Evolutionary conservation across 2,329 filamentous ascomycete genomes (phyloP).

Genomic region (Cladophialophora exuberans): DNA sequence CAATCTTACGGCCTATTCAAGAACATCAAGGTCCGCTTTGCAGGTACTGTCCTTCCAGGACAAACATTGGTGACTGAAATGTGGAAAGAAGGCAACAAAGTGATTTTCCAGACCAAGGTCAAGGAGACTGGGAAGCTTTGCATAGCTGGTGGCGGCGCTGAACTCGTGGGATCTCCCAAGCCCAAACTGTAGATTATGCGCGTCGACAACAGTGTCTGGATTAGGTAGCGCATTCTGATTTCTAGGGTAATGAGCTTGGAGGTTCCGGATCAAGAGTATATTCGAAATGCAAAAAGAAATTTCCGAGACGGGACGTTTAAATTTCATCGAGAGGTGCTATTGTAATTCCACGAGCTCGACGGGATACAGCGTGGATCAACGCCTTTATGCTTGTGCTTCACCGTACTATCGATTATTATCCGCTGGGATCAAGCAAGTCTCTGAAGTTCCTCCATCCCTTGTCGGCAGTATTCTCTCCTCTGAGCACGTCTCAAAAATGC

Average conservation of each 20-base stretch:
- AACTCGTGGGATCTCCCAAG: slow-evolving; percentile 54
- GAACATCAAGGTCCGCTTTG: slow-evolving; percentile 92
- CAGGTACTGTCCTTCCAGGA: slow-evolving; percentile 73
- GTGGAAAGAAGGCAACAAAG: slow-evolving; percentile 82
- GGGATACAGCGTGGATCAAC: no score
- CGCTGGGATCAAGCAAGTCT: no score
- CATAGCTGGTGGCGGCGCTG: slow-evolving; percentile 78
- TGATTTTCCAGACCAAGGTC: slow-evolving; percentile 85
- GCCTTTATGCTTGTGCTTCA: no score
- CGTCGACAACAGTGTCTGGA: slow-evolving; percentile 1
- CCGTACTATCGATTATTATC: no score
- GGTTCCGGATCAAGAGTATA: background rate
- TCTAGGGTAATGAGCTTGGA: background rate
- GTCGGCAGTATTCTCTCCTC: no score
- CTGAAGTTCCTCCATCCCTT: no score
- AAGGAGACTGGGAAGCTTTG: slow-evolving; percentile 91
- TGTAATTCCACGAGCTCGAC: no score
- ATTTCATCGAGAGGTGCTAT: no score
- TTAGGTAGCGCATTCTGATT: slow-evolving; percentile 9
- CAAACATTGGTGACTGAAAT: slow-evolving; percentile 90
- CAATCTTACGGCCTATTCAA: slow-evolving; percentile 80
- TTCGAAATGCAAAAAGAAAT: no score
- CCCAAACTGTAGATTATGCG: slow-evolving; percentile 26
- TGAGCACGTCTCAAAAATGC: no score
- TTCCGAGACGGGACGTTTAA: no score